Conservation (phyloP, 495 filamentous ascomycete genomes). For the Neurospora sp. region DNA sequence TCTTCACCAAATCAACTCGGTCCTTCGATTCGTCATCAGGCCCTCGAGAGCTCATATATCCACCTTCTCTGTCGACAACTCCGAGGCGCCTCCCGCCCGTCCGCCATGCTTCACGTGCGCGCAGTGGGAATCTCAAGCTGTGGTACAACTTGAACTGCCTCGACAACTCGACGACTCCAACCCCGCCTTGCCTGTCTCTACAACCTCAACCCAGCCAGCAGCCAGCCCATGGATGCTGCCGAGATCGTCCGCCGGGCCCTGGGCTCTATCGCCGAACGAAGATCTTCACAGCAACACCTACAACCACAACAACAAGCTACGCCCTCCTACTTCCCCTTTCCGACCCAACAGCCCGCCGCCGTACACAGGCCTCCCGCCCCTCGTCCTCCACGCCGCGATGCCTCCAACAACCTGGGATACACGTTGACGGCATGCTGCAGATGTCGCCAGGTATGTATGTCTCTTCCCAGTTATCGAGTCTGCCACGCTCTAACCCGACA, state of each 20-base stretch:
- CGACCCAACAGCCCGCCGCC: constrained; percentile 22
- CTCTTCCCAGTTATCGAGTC: neutral
- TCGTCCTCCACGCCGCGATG: constrained; percentile 22
- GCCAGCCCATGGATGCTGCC: constrained; percentile 36
- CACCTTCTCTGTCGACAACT: neutral
- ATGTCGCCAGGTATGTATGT: constrained; percentile 69
- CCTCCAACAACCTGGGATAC: constrained; percentile 57
- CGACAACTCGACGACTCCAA: neutral
- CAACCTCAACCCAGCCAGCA: neutral
- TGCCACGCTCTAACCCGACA: neutral
- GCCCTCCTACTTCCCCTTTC: constrained; percentile 7
- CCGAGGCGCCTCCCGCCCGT: neutral
- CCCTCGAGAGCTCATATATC: neutral
- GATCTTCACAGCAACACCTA: neutral
- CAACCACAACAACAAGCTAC: neutral
- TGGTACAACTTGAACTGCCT: neutral
- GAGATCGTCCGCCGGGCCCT: constrained; percentile 41
- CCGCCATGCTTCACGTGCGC: neutral
- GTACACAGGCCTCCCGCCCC: constrained; percentile 20
- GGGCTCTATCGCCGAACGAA: constrained; percentile 22
- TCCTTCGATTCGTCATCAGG: neutral
- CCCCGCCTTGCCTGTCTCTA: neutral
- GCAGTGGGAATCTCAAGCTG: neutral
- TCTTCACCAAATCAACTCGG: neutral
- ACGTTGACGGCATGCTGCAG: constrained; percentile 81